A percentile compares a stretch with the other conserved stretches of the same genome.
Evolutionary conservation across 2,329 filamentous ascomycete genomes (phyloP).

Genomic region (Hymenoscyphus albidus): DNA sequence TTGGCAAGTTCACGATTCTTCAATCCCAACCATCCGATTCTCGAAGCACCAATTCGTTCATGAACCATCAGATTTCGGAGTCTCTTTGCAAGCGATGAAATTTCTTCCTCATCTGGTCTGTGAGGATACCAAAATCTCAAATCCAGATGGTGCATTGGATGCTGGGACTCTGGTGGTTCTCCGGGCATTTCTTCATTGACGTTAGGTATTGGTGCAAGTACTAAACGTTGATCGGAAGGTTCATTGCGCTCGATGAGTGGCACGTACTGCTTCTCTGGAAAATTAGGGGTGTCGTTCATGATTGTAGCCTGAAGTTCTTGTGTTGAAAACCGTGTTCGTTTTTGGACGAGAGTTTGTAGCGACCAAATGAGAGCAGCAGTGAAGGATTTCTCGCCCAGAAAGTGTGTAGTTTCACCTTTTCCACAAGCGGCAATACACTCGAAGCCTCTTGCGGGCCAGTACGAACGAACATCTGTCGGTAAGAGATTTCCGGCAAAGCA

Average conservation of each 20-base stretch:
- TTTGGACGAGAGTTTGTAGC: constrained; percentile 6
- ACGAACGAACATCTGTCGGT: not conserved
- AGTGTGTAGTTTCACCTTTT: not conserved
- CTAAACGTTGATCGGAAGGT: constrained; percentile 7
- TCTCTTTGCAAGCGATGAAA: not conserved
- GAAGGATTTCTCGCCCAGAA: constrained; percentile 12
- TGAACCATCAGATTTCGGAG: not conserved
- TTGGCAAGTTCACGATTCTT: not conserved
- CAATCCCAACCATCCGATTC: not conserved
- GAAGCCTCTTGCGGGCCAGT: constrained; percentile 2
- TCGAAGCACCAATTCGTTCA: not conserved
- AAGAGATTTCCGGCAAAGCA: constrained; percentile 14
- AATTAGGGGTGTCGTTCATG: constrained; percentile 7
- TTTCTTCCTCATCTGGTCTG: not conserved
- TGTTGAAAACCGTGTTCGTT: constrained; percentile 4
- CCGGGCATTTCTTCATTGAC: not conserved
- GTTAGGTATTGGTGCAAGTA: constrained; percentile 13
- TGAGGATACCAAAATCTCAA: constrained; percentile 1
- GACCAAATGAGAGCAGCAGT: constrained; percentile 14
- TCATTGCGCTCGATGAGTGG: constrained; percentile 8
- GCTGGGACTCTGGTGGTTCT: not conserved
- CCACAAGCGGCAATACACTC: constrained; percentile 12
- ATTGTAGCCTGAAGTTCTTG: constrained; percentile 9
- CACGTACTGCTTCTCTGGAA: constrained; percentile 5
- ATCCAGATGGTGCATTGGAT: not conserved